phyloP scores from a whole-genome alignment of 495 filamentous ascomycete species.

The Letharia columbiana region DNA sequence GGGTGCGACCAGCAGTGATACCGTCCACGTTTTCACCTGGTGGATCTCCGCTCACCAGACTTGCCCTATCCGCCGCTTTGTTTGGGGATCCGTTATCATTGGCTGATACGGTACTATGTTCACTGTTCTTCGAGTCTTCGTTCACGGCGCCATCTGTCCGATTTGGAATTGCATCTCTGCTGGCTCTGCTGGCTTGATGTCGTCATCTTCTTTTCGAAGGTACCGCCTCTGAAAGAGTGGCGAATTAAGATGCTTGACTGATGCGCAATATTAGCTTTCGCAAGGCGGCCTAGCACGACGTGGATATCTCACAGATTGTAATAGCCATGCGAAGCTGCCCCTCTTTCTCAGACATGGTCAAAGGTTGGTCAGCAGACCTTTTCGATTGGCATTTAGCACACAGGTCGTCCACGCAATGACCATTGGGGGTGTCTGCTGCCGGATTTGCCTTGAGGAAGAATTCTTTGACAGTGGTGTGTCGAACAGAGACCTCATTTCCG shows the following conservation, averaged over 20 bases:
- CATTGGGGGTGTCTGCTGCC: neutral
- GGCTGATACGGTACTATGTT: neutral
- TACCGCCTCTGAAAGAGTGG: constrained; percentile 1
- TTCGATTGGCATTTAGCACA: neutral
- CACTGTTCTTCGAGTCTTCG: neutral
- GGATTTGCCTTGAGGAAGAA: neutral
- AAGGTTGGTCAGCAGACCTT: too few relatives aligned
- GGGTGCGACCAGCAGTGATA: neutral
- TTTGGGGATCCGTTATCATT: neutral
- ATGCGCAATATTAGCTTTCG: neutral
- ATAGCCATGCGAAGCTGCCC: constrained; percentile 6
- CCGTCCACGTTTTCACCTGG: neutral
- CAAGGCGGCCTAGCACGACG: neutral
- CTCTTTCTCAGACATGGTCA: neutral
- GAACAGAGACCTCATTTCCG: neutral
- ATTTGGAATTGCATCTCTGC: neutral
- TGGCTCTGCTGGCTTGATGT: neutral
- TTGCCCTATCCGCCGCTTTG: neutral
- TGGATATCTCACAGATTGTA: neutral
- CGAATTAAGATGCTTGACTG: neutral
- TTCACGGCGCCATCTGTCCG: neutral
- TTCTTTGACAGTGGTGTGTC: neutral
- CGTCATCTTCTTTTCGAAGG: neutral
- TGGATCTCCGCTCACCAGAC: neutral
- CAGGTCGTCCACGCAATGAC: neutral